phyloP scores from a whole-genome alignment of 2,329 filamentous ascomycete genomes.

The Colletotrichum sidae region DNA sequence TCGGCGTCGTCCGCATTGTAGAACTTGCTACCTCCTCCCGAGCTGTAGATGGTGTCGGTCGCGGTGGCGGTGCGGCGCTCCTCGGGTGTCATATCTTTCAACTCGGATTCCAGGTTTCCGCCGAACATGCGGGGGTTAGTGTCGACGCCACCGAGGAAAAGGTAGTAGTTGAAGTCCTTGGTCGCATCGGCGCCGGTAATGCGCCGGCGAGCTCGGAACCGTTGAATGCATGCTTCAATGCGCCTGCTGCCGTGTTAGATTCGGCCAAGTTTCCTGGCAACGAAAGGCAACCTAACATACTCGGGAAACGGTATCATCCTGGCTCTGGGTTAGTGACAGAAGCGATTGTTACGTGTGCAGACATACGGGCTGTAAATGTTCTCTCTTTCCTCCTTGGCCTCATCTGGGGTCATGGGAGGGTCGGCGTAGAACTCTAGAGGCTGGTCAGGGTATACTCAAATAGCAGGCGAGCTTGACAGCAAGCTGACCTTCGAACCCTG shows the following conservation, averaged over 20 bases:
- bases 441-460: conserved; percentile 30
- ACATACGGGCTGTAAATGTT: conserved; percentile 75
- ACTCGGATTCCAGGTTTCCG: conserved; percentile 68
- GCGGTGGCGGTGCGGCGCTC: conserved; percentile 75
- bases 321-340: not conserved
- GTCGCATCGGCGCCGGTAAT: conserved; percentile 69
- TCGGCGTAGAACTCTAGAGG: conserved; percentile 80
- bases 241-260: conserved; percentile 63
- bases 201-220: conserved; percentile 82
- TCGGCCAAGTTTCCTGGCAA: not conserved
- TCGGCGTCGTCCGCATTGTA: conserved; percentile 62
- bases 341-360: not conserved
- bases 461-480: not conserved
- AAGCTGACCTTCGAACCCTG: conserved; percentile 75
- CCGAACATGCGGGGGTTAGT: conserved; percentile 67
- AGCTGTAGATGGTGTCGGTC: conserved; percentile 66
- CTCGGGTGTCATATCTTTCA: conserved; percentile 66
- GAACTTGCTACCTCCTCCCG: conserved; percentile 58
- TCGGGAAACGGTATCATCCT: conserved; percentile 66
- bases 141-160: conserved; percentile 85
- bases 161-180: conserved; percentile 81
- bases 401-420: conserved; percentile 77
- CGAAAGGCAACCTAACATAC: conserved; percentile 51
- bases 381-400: conserved; percentile 72
- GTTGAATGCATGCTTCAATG: conserved; percentile 86